Conservation (phyloP, 257 asterid species). For the Solanum paucissectum region DNA sequence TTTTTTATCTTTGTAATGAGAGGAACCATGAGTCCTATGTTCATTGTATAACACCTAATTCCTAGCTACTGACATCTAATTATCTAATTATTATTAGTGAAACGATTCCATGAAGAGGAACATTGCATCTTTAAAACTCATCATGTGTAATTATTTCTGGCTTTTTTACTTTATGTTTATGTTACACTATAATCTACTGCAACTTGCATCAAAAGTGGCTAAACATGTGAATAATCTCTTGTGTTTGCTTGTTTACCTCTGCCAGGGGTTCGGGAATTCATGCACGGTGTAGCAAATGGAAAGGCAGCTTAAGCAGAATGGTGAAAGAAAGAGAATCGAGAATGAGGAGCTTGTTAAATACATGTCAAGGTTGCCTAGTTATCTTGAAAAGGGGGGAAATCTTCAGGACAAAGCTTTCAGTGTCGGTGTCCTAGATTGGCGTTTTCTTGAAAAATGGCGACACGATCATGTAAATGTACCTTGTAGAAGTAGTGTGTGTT, state of each 20-base stretch:
- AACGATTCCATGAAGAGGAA: neutral
- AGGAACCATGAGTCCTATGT: neutral
- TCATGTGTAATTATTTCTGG: constrained; percentile 1
- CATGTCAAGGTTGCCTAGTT: constrained; percentile 76
- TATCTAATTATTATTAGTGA: neutral
- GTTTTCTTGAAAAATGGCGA: constrained; percentile 65
- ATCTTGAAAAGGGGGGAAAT: constrained; percentile 45
- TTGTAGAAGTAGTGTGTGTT: constrained; percentile 8
- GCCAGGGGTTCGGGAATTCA: neutral
- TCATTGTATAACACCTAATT: neutral
- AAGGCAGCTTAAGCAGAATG: constrained; percentile 20
- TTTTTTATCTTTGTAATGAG: neutral
- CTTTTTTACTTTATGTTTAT: neutral
- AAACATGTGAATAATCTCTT: constrained; percentile 41
- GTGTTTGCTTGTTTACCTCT: constrained; percentile 6
- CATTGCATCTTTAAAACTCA: constrained; percentile 9
- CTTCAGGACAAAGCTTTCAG: constrained; percentile 49
- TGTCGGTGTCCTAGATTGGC: constrained; percentile 73
- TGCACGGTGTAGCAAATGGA: neutral
- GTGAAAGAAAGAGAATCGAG: constrained; percentile 6
- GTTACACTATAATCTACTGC: neutral
- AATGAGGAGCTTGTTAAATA: constrained; percentile 64
- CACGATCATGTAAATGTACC: constrained; percentile 13
- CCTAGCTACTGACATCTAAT: neutral
- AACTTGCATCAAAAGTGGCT: neutral